Conservation (phyloP, 805 yeast species). For the Yamadazyma sp. region DNA sequence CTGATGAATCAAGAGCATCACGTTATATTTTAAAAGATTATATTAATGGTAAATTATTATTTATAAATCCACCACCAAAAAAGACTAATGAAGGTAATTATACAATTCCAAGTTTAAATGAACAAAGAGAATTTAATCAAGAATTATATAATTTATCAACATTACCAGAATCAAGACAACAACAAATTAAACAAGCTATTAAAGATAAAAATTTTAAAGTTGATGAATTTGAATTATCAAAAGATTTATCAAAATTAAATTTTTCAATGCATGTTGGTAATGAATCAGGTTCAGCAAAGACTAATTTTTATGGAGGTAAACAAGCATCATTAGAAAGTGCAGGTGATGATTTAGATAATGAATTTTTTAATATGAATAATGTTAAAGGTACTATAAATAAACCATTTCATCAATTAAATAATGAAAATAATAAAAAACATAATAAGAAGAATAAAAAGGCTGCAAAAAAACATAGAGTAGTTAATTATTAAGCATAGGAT, state of each 20-base stretch:
- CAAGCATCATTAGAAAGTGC: constrained; percentile 77
- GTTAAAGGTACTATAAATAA: constrained; percentile 60
- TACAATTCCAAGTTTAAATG: constrained; percentile 45
- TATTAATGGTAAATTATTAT: constrained; percentile 85
- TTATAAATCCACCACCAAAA: constrained; percentile 83
- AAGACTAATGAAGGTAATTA: constrained; percentile 55
- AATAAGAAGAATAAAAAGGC: constrained; percentile 75
- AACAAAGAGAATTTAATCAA: constrained; percentile 57
- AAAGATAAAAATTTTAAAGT: constrained; percentile 48
- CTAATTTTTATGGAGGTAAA: constrained; percentile 71
- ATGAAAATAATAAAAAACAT: constrained; percentile 50
- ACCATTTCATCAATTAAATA: constrained; percentile 67
- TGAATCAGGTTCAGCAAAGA: constrained; percentile 23
- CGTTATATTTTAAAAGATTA: constrained; percentile 91
- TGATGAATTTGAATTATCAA: constrained; percentile 60
- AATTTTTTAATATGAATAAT: constrained; percentile 70
- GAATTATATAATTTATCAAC: constrained; percentile 66
- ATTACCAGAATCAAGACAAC: constrained; percentile 70
- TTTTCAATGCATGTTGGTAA: constrained; percentile 71
- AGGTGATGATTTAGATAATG: constrained; percentile 80
- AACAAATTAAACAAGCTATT: constrained; percentile 67
- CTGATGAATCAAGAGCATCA: constrained; percentile 94
- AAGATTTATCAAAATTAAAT: constrained; percentile 67
- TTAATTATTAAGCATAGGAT: constrained; percentile 19
- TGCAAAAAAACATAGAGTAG: constrained; percentile 43